Conservation (phyloP, 345 rosid genomes). For the Orychophragmus violaceus region DNA sequence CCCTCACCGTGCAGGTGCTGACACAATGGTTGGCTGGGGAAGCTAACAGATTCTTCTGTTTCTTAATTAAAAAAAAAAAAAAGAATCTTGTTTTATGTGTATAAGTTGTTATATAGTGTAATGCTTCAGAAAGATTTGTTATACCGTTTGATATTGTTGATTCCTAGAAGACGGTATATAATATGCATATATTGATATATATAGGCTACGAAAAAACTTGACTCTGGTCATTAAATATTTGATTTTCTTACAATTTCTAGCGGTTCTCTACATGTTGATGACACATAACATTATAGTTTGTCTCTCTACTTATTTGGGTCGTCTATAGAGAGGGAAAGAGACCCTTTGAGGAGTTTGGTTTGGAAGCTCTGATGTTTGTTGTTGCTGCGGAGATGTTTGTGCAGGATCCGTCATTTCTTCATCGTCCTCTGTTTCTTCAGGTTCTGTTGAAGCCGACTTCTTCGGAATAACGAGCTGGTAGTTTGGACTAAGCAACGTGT, state of each 20-base stretch:
- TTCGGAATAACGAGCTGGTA: conserved; percentile 68
- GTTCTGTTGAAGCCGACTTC: conserved; percentile 46
- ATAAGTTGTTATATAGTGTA: neutral
- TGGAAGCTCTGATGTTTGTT: conserved; percentile 39
- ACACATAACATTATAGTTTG: neutral
- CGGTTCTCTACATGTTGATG: neutral
- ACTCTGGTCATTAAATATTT: neutral
- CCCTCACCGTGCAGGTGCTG: conserved; percentile 25
- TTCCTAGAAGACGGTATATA: neutral
- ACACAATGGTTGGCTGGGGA: conserved; percentile 32
- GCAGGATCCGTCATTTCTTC: conserved; percentile 56
- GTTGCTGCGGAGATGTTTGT: conserved; percentile 27
- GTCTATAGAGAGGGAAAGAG: conserved; percentile 67
- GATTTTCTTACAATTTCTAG: neutral
- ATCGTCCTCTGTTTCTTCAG: conserved; percentile 78
- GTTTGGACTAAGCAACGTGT: conserved; percentile 70
- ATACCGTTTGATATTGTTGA: neutral
- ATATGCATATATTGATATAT: neutral
- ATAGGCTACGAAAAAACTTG: neutral
- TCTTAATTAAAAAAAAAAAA: neutral
- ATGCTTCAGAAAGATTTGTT: neutral
- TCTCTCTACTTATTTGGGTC: conserved; percentile 35
- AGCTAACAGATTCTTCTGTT: conserved; percentile 15
- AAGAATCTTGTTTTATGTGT: neutral
- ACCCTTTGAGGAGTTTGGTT: conserved; percentile 55